Base-by-base conservation (phyloP, 2,329 filamentous ascomycete species). In the Byssoonygena ceratinophila region DNA sequence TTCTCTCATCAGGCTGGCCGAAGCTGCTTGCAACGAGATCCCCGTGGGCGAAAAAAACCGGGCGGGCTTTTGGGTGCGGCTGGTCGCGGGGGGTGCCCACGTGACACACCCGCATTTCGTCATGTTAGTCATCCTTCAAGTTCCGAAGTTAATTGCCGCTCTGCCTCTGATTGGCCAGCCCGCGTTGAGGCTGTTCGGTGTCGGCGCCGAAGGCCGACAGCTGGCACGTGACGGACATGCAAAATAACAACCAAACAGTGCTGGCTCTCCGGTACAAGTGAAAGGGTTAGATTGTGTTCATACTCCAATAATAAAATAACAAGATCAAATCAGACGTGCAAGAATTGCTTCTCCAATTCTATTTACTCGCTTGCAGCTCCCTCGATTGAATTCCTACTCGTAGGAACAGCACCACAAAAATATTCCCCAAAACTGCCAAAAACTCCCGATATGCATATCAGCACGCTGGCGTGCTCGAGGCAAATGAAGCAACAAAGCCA, bases 31-130 rank as follows among this genome's bases (percentile, higher is more conserved):
- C 16, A 4, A n/a, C 22, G 9, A 8, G 5, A 12, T 37, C 27
- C 27, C 27, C 27, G 9, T 29, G 27, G 27, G 27, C 27, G 27
- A 29, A 29, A 29, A n/a, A 29, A 29, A 29, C 27, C n/a, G 31
- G 18, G 23, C n/a, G 27, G 34, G 22, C 2, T 36, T 51, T 44
- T 36, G 4, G 32, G 22, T n/a, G 49, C 49, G 49, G 49, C 43
- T 51, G 40, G 39, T 51, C 49, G 49, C 49, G 49, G 49, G 36
- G 46, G 9, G n/a, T 8, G 11, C 1, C 12, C 46, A 49, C 46
- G 46, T 49, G 46, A 40, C 5, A n/a, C 1, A 1, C 25, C 5
- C 27, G 25, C 22, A 44, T 51, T 51, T 51, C 48, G 49, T 44
- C 39, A 51, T 25, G 18, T 51, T 51, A 51, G 49, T 51, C 39